These are phyloP conservation scores for Colletotrichum falcatum DNA, from an alignment of 2,329 filamentous ascomycete species.

Conservation along the genomic window DNA sequence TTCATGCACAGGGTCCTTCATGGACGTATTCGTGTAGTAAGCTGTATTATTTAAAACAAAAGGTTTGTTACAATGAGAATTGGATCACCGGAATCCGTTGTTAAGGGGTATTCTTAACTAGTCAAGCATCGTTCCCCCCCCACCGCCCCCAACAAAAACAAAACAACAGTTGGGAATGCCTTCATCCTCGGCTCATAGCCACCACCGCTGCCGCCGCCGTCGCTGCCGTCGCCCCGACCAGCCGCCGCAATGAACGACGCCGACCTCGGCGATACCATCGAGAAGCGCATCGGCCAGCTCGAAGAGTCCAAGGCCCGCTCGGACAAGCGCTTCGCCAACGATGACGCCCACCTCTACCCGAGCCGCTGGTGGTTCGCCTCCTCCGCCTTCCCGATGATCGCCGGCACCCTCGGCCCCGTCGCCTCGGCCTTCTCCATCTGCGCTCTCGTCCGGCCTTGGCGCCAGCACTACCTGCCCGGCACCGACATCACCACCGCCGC, in stretches of 20 bases:
- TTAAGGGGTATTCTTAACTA: neutral
- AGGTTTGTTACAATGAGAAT: too few relatives aligned
- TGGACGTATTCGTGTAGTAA: neutral
- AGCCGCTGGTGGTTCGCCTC: constrained; percentile 75
- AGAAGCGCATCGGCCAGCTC: constrained; percentile 48
- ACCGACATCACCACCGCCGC: constrained; percentile 61
- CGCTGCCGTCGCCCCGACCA: neutral
- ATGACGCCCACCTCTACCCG: constrained; percentile 58
- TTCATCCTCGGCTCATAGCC: constrained; percentile 5
- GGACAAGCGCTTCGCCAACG: constrained; percentile 50
- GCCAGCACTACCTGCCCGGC: constrained; percentile 65
- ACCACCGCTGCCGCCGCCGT: neutral
- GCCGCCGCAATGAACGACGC: constrained; percentile 56
- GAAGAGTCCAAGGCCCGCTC: constrained; percentile 45
- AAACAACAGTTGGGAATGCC: constrained; percentile 28
- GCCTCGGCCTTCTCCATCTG: constrained; percentile 91
- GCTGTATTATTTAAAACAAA: too few relatives aligned
- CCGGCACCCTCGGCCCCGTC: constrained; percentile 85
- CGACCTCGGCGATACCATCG: constrained; percentile 52
- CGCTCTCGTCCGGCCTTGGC: constrained; percentile 85
- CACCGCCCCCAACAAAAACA: neutral
- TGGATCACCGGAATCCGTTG: too few relatives aligned
- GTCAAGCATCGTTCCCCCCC: neutral
- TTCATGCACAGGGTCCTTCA: too few relatives aligned
- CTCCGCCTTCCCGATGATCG: constrained; percentile 79